Conservation (phyloP, 495 filamentous ascomycete genomes). For the Chaetomium fimeti region DNA sequence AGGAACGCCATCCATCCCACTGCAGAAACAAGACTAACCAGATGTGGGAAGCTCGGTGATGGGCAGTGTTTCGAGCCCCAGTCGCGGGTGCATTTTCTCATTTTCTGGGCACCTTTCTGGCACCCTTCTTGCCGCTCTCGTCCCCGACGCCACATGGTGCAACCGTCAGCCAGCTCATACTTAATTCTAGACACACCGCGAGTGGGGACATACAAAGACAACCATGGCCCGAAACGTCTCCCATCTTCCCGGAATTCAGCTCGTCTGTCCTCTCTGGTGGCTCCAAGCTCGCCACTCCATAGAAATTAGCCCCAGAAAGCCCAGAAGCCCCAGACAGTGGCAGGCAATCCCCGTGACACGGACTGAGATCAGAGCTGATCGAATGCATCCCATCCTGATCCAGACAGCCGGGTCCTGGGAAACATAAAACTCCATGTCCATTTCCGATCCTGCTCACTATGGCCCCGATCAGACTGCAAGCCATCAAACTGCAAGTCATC, state of each 20-base stretch:
- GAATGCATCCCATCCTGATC: not conserved
- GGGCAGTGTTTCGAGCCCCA: not conserved
- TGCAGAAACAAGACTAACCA: not conserved
- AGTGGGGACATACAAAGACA: conserved; percentile 1
- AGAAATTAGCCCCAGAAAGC: conserved; percentile 1
- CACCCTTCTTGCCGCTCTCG: not conserved
- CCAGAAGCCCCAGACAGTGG: conserved; percentile 1
- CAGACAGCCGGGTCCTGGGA: conserved; percentile 9
- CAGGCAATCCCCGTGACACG: not conserved
- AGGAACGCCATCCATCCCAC: conserved; percentile 7
- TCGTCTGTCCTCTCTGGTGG: not conserved
- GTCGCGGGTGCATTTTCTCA: not conserved
- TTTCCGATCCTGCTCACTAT: not conserved
- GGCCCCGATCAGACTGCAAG: not conserved
- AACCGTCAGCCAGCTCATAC: conserved; percentile 14
- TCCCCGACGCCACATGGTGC: not conserved
- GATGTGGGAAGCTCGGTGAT: conserved; percentile 16
- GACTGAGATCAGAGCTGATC: conserved; percentile 3
- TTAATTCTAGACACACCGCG: not conserved
- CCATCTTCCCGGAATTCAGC: conserved; percentile 5
- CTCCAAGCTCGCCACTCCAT: not conserved
- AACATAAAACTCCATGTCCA: not conserved
- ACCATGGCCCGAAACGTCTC: not conserved
- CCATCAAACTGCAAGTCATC: too few species aligned
- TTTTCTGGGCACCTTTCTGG: too few species aligned